A percentile compares a stretch with the other conserved stretches of the same genome.
Evolutionary conservation across 2,329 filamentous ascomycete species (phyloP).

Genomic region (Fusarium pseudograminearum): DNA sequence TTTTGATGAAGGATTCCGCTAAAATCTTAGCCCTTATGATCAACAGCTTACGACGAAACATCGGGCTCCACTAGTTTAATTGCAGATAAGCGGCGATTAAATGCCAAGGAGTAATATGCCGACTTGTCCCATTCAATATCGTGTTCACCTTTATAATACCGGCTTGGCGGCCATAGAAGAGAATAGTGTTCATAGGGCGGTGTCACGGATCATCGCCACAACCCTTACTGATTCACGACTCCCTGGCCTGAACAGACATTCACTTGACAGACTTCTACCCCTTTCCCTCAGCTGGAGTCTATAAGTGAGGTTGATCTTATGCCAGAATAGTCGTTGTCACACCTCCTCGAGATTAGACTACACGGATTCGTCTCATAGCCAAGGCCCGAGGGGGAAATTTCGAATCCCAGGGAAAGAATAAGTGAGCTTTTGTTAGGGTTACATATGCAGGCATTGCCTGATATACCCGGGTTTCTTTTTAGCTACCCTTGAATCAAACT

Average conservation of each 20-base stretch:
- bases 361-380: too few relatives aligned
- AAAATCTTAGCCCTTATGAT: not conserved
- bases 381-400: too few relatives aligned
- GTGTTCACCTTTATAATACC: not conserved
- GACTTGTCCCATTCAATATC: not conserved
- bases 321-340: not conserved
- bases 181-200: not conserved
- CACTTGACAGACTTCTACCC: not conserved
- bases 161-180: not conserved
- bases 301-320: not conserved
- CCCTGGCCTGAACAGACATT: accelerated
- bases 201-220: not conserved
- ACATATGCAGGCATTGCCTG: accelerated
- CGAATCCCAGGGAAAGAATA: too few relatives aligned
- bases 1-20: not conserved
- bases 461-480: too few relatives aligned
- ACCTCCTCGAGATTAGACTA: too few relatives aligned
- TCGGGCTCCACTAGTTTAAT: slow-evolving; percentile 15
- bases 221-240: not conserved
- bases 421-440: not conserved
- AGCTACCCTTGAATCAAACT: too few relatives aligned
- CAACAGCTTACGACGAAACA: slow-evolving; percentile 1
- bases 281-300: too few relatives aligned
- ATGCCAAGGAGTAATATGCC: slow-evolving; percentile 5
- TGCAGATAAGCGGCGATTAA: slow-evolving; percentile 13